phyloP scores from a whole-genome alignment of 2,329 filamentous ascomycete genomes.

The Nemania diffusa region DNA sequence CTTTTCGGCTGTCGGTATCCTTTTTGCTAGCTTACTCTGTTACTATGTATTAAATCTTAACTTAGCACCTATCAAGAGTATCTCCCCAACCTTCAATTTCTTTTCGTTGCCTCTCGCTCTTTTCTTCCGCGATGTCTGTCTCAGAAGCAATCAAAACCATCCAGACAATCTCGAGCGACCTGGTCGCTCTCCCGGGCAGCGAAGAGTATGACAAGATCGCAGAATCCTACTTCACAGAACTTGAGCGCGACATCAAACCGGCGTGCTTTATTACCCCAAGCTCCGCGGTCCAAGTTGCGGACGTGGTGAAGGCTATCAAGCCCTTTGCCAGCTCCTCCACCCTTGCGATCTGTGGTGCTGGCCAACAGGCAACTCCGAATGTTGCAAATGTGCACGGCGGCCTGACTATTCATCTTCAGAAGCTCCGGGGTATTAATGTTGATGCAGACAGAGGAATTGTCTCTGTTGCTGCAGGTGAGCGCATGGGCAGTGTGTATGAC shows the following conservation, averaged over 20 bases:
- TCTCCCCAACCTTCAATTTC: not conserved
- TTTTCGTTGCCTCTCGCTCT: no score
- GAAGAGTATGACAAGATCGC: constrained; percentile 29
- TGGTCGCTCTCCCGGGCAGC: constrained; percentile 24
- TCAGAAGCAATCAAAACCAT: not conserved
- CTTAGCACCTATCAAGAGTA: not conserved
- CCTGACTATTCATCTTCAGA: not conserved
- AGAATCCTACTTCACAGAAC: constrained; percentile 35
- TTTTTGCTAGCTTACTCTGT: no score
- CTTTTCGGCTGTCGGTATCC: no score
- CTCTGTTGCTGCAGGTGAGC: constrained; percentile 27
- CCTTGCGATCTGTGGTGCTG: not conserved
- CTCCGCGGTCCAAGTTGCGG: constrained; percentile 28
- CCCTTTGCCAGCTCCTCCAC: not conserved
- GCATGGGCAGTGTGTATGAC: constrained; percentile 31
- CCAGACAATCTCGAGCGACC: not conserved
- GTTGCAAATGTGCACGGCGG: not conserved
- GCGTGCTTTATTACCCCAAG: constrained; percentile 33
- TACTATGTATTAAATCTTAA: no score
- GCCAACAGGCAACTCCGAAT: not conserved
- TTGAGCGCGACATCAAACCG: constrained; percentile 35
- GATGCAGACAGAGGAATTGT: constrained; percentile 18
- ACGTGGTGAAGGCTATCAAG: constrained; percentile 28
- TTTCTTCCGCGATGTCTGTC: not conserved
- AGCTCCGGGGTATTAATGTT: constrained; percentile 5